Conservation (phyloP, 768 basidiomycete species). For the Mycena filopes region DNA sequence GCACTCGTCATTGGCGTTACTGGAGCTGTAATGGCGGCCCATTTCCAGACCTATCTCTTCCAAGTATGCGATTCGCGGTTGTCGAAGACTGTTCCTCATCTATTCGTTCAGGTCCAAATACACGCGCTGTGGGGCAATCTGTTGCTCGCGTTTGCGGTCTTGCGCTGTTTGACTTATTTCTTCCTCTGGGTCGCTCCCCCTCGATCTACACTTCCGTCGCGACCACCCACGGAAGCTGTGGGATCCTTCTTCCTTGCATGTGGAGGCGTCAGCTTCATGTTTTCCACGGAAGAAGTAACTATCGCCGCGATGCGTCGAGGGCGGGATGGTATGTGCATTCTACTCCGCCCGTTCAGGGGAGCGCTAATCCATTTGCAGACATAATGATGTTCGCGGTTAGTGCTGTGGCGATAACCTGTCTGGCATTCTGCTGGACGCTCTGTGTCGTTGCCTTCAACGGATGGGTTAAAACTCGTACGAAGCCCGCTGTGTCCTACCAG, state of each 20-base stretch:
- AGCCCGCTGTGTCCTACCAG: conserved; percentile 43
- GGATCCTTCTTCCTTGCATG: conserved; percentile 88
- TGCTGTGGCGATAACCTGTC: conserved; percentile 86
- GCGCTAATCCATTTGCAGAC: conserved; percentile 55
- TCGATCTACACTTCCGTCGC: conserved; percentile 84
- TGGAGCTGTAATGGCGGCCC: conserved; percentile 93
- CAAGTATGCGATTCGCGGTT: conserved; percentile 57
- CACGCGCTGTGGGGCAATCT: conserved; percentile 93
- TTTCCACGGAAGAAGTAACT: conserved; percentile 90
- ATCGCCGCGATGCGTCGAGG: conserved; percentile 92
- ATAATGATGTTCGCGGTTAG: conserved; percentile 92
- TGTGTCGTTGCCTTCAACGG: conserved; percentile 83
- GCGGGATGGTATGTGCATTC: conserved; percentile 80
- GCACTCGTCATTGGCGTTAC: conserved; percentile 95
- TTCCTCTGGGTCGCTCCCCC: conserved; percentile 93
- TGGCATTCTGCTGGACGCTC: conserved; percentile 88
- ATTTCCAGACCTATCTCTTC: conserved; percentile 91
- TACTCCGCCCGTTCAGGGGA: neutral
- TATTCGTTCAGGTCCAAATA: conserved; percentile 73
- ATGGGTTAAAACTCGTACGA: conserved; percentile 68
- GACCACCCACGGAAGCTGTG: conserved; percentile 93
- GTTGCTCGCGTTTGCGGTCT: conserved; percentile 78
- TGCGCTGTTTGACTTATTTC: conserved; percentile 92
- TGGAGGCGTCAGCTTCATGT: conserved; percentile 90
- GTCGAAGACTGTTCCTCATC: neutral